Evolutionary conservation across 495 filamentous ascomycete species (phyloP).

Genomic region (Penicillium atrosanguineum): DNA sequence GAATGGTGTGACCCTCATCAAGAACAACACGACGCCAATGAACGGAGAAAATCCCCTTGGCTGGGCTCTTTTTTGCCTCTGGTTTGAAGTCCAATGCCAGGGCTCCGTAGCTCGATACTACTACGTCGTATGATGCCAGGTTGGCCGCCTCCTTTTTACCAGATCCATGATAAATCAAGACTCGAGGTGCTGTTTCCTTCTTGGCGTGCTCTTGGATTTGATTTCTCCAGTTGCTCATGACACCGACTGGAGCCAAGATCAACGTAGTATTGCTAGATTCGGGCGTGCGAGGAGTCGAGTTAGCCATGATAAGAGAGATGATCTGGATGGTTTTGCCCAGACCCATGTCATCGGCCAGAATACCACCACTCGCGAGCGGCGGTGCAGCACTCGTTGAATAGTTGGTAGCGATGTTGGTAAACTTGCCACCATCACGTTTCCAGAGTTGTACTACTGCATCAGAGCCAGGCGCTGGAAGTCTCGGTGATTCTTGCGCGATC

Average conservation of each 20-base stretch:
- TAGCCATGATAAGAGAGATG: conserved; percentile 74
- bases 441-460: conserved; percentile 76
- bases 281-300: conserved; percentile 40
- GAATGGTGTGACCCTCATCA: conserved; percentile 85
- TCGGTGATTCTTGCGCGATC: conserved; percentile 68
- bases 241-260: conserved; percentile 78
- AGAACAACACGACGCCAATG: conserved; percentile 81
- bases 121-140: conserved; percentile 63
- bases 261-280: conserved; percentile 58
- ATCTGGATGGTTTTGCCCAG: conserved; percentile 90
- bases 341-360: conserved; percentile 93
- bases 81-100: conserved; percentile 43
- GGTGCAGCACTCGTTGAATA: conserved; percentile 59
- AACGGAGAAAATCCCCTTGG: conserved; percentile 56
- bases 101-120: conserved; percentile 81
- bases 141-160: conserved; percentile 53
- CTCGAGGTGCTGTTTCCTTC: conserved; percentile 54
- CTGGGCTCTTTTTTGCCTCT: conserved; percentile 27
- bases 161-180: conserved; percentile 74
- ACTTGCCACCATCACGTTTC: conserved; percentile 57
- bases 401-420: conserved; percentile 75
- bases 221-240: conserved; percentile 91
- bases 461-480: conserved; percentile 58
- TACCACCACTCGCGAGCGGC: conserved; percentile 71
- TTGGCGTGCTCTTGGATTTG: conserved; percentile 76